A percentile compares a stretch with the other conserved stretches of the same genome.
These are phyloP conservation scores for Paracoccidioides lutzii DNA, from an alignment of 2,329 filamentous ascomycete species.

Conservation along the genomic window DNA sequence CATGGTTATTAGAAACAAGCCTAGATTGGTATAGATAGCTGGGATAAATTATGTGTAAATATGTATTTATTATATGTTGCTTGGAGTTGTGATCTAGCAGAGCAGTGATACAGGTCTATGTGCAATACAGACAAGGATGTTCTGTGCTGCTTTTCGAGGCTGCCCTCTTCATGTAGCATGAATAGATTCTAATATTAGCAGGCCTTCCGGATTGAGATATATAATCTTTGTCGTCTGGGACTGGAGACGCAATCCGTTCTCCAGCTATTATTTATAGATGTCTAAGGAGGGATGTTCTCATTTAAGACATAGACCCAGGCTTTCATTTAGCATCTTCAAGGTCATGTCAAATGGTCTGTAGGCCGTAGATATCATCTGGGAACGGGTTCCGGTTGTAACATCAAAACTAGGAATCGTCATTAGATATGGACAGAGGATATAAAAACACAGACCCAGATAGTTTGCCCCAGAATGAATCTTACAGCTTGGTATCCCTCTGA, in stretches of 20 bases:
- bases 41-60: too few species aligned
- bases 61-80: too few species aligned
- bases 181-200: background rate
- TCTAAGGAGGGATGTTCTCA: slow-evolving; percentile 5
- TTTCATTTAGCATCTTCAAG: slow-evolving; percentile 36
- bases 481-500: slow-evolving; percentile 19
- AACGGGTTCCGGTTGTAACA: background rate
- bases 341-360: slow-evolving; percentile 33
- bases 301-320: slow-evolving; percentile 33
- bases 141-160: too few species aligned
- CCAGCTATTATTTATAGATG: background rate
- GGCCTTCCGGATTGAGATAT: background rate
- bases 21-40: too few species aligned
- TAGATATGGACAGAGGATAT: background rate
- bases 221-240: background rate
- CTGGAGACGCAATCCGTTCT: background rate
- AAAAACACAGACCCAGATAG: background rate
- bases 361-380: slow-evolving; percentile 4
- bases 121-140: too few species aligned
- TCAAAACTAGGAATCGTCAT: background rate
- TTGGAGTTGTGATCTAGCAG: too few species aligned
- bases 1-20: too few species aligned
- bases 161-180: too few species aligned
- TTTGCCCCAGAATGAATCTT: slow-evolving; percentile 9
- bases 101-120: too few species aligned